phyloP scores from a whole-genome alignment of 1,284 basidiomycete genomes.

The Sporisorium graminicola region DNA sequence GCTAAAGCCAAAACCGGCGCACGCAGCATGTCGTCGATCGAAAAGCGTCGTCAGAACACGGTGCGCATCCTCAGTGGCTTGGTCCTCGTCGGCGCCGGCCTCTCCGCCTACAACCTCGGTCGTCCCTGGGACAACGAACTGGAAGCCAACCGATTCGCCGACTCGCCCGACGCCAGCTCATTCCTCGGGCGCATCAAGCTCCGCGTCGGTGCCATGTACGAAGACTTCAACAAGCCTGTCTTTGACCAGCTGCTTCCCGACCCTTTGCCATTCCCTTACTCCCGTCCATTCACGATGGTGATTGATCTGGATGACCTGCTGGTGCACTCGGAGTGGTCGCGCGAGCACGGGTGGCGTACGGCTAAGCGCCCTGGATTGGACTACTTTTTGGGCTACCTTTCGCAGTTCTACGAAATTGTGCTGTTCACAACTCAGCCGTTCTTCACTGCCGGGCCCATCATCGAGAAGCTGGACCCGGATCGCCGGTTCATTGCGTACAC shows the following conservation, averaged over 20 bases:
- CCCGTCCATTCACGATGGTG: constrained; percentile 91
- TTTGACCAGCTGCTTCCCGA: constrained; percentile 93
- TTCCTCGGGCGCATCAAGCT: constrained; percentile 64
- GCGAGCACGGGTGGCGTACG: constrained; percentile 72
- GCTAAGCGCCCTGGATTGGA: constrained; percentile 88
- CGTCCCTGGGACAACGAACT: constrained; percentile 67
- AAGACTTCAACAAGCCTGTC: constrained; percentile 74
- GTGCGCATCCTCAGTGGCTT: constrained; percentile 48
- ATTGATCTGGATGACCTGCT: constrained; percentile 93
- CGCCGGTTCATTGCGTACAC: constrained; percentile 88
- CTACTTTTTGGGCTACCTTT: constrained; percentile 95
- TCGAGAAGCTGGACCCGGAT: constrained; percentile 95
- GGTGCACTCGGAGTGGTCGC: constrained; percentile 85
- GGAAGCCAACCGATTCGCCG: constrained; percentile 57
- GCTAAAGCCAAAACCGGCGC: constrained; percentile 67
- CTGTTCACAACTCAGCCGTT: constrained; percentile 91
- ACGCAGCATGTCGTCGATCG: constrained; percentile 68
- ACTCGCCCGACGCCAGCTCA: constrained; percentile 31
- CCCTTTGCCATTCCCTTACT: constrained; percentile 83
- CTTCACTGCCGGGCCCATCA: constrained; percentile 88
- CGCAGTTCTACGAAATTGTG: constrained; percentile 97
- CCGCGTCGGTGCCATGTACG: constrained; percentile 53
- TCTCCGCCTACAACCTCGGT: constrained; percentile 62
- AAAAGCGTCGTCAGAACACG: constrained; percentile 64
- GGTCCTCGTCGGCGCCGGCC: constrained; percentile 49